Percentiles rank a stretch among this genome's conserved stretches.
These are phyloP conservation scores for Eucalyptus caleyi DNA, from an alignment of 345 rosid species.

Conservation along the genomic window DNA sequence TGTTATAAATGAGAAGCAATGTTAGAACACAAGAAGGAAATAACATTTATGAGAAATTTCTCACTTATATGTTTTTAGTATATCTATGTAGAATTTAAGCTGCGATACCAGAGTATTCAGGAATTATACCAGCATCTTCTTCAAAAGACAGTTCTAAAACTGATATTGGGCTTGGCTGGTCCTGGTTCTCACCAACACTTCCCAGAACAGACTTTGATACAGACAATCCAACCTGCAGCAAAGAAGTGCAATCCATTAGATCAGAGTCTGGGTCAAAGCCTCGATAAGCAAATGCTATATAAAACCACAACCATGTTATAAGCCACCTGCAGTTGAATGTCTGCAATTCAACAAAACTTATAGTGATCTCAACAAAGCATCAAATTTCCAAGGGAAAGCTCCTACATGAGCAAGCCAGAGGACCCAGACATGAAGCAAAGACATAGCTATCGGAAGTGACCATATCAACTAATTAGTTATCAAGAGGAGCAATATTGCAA, in stretches of 20 bases:
- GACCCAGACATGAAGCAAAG: background rate
- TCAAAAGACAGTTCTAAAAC: constrained; percentile 45
- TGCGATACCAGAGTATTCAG: constrained; percentile 11
- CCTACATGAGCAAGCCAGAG: background rate
- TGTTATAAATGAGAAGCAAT: background rate
- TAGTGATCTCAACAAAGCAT: background rate
- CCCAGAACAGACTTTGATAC: constrained; percentile 7
- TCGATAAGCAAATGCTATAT: background rate
- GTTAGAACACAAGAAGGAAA: background rate
- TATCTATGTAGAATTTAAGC: background rate
- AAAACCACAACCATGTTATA: background rate
- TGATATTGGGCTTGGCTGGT: constrained; percentile 56
- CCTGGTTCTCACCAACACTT: constrained; percentile 25
- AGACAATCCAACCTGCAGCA: background rate
- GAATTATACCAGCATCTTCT: constrained; percentile 35
- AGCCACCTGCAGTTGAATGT: background rate
- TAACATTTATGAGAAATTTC: background rate
- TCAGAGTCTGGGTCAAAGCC: background rate
- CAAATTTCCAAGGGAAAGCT: background rate
- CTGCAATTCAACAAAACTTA: background rate
- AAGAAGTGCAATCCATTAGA: background rate
- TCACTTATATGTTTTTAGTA: background rate
- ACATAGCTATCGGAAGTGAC: background rate
- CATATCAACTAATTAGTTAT: background rate
- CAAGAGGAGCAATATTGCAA: background rate